Evolutionary conservation across 768 basidiomycete genomes (phyloP).

Genomic region (Mycena latifolia): DNA sequence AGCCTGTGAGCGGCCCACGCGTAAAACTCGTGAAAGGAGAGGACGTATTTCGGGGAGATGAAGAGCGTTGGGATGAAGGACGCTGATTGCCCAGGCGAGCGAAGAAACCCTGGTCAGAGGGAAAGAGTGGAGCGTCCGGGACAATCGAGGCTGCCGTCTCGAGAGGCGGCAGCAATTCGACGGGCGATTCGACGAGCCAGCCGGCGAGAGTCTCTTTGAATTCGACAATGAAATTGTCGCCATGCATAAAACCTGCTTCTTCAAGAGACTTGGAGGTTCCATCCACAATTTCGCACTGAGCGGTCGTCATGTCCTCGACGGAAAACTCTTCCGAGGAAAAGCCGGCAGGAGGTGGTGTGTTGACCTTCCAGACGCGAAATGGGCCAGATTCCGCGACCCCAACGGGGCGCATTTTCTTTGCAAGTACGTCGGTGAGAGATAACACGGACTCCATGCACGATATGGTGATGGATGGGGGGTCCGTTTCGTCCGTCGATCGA

Average conservation of each 20-base stretch:
- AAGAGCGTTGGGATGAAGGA: conserved; percentile 38
- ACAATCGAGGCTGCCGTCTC: conserved; percentile 40
- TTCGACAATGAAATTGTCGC: conserved; percentile 85
- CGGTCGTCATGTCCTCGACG: conserved; percentile 43
- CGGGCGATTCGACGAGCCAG: conserved; percentile 65
- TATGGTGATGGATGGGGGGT: conserved; percentile 55
- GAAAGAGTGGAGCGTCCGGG: conserved; percentile 61
- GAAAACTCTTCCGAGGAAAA: conserved; percentile 53
- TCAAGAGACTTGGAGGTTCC: conserved; percentile 65
- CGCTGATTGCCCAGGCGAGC: conserved; percentile 50
- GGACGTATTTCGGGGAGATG: conserved; percentile 39
- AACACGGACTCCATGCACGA: conserved; percentile 66
- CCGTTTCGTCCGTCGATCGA: conserved; percentile 41
- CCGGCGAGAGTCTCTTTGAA: conserved; percentile 60
- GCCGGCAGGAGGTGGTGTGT: conserved; percentile 44
- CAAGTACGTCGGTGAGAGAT: conserved; percentile 55
- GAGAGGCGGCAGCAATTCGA: conserved; percentile 34
- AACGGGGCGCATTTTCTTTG: conserved; percentile 48
- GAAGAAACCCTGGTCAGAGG: conserved; percentile 68
- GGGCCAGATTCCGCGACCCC: conserved; percentile 45
- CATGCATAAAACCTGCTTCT: conserved; percentile 67
- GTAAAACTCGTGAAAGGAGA: conserved; percentile 13
- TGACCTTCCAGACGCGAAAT: conserved; percentile 77
- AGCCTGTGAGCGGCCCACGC: conserved; percentile 6
- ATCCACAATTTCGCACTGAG: conserved; percentile 57